Conservation (phyloP, 306 rosid species). For the Astragalus membranaceus region DNA sequence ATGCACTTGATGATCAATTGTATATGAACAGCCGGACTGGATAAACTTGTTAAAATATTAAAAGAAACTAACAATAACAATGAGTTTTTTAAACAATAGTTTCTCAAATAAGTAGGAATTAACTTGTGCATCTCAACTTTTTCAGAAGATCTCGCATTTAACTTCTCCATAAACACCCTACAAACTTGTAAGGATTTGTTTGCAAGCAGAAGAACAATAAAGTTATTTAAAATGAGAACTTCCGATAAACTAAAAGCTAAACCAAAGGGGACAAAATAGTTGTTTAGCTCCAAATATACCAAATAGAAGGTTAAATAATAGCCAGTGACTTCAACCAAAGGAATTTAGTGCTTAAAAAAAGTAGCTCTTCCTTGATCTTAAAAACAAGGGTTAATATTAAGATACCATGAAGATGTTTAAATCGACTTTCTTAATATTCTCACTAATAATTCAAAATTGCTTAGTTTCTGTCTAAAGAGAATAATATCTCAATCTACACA, state of each 20-base stretch:
- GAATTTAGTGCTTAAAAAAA: too few relatives aligned
- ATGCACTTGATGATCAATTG: not conserved
- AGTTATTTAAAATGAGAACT: not conserved
- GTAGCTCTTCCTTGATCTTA: not conserved
- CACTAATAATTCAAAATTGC: not conserved
- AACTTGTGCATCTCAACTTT: not conserved
- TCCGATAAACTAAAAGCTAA: not conserved
- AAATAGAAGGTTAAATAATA: too few relatives aligned
- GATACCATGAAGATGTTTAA: too few relatives aligned
- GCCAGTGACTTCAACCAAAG: too few relatives aligned
- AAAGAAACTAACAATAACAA: not conserved
- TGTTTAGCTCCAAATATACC: not conserved
- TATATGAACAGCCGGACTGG: not conserved
- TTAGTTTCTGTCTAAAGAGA: not conserved
- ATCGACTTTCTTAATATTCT: not conserved
- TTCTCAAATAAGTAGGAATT: not conserved
- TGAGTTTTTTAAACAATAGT: not conserved
- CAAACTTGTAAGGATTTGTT: not conserved
- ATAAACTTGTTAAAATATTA: not conserved
- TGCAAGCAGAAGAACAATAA: not conserved
- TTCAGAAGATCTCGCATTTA: not conserved
- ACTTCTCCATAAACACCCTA: not conserved
- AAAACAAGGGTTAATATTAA: not conserved
- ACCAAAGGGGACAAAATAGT: not conserved
- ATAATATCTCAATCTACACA: not conserved